Conservation (phyloP, 306 rosid species). For the Ziziphus jujuba region DNA sequence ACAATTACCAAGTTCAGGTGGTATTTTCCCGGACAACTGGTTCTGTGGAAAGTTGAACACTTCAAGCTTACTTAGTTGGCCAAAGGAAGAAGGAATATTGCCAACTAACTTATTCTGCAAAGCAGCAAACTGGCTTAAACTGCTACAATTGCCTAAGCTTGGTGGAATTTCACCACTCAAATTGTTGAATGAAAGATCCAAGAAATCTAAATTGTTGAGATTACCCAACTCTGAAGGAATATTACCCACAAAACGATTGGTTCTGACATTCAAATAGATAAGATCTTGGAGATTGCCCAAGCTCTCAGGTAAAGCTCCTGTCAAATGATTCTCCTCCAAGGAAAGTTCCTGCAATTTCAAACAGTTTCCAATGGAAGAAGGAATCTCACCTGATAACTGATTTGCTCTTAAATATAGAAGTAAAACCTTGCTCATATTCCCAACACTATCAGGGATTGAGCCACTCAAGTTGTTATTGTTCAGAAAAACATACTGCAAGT, state of each 20-base stretch:
- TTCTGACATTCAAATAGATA: conserved; percentile 21
- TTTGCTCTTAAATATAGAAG: conserved; percentile 36
- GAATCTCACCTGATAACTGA: conserved; percentile 51
- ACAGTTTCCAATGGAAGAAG: conserved; percentile 68
- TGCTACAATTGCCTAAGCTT: conserved; percentile 63
- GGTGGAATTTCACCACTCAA: conserved; percentile 63
- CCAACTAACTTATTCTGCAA: conserved; percentile 49
- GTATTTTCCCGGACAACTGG: conserved; percentile 63
- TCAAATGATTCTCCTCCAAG: conserved; percentile 40
- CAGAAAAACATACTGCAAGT: conserved; percentile 31
- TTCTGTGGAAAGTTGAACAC: conserved; percentile 46
- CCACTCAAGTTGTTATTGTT: conserved; percentile 45
- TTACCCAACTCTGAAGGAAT: conserved; percentile 49
- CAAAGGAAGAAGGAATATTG: conserved; percentile 64
- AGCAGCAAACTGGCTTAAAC: conserved; percentile 32
- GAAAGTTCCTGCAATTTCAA: conserved; percentile 37
- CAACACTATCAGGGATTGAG: conserved; percentile 57
- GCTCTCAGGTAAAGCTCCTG: conserved; percentile 55
- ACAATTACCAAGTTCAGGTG: conserved; percentile 64
- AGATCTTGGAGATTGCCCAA: conserved; percentile 49
- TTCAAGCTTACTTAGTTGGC: conserved; percentile 45
- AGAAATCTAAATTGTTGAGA: conserved; percentile 34
- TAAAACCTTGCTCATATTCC: conserved; percentile 41
- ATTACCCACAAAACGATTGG: conserved; percentile 52
- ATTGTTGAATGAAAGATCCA: conserved; percentile 60